phyloP scores from a whole-genome alignment of 1,139 yeast genomes.

The Suhomyces wounanorum region DNA sequence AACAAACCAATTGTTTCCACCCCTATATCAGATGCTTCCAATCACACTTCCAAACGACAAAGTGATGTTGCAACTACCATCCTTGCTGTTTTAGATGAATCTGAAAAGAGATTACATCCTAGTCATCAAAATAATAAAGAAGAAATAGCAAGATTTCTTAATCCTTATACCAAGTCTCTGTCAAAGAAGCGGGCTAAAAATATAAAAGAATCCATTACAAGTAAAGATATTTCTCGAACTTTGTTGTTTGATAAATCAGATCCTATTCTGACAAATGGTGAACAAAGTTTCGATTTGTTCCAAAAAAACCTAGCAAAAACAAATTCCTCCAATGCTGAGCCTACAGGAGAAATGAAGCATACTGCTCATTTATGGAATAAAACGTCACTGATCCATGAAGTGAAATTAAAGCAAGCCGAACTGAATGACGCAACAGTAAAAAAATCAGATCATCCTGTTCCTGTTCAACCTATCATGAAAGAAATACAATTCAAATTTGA shows the following conservation, averaged over 20 bases:
- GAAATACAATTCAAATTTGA: not conserved
- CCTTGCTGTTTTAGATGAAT: constrained; percentile 59
- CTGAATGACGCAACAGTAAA: not conserved
- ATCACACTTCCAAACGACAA: constrained; percentile 27
- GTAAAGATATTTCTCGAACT: constrained; percentile 41
- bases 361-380: not conserved
- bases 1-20: not conserved
- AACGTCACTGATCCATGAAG: not conserved
- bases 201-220: constrained; percentile 24
- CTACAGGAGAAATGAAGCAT: not conserved
- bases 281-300: not conserved
- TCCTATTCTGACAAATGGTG: not conserved
- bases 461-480: not conserved
- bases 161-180: constrained; percentile 50
- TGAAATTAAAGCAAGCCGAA: not conserved
- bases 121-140: constrained; percentile 14
- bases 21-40: too few relatives aligned
- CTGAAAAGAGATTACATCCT: constrained; percentile 5
- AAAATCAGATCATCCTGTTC: not conserved
- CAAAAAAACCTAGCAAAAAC: not conserved
- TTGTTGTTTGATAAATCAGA: constrained; percentile 38
- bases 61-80: constrained; percentile 71
- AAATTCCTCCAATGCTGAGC: not conserved
- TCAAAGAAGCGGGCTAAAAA: constrained; percentile 21
- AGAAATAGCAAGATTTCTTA: constrained; percentile 41